Conservation (phyloP, 768 basidiomycete species). For the Suillus clintonianus region DNA sequence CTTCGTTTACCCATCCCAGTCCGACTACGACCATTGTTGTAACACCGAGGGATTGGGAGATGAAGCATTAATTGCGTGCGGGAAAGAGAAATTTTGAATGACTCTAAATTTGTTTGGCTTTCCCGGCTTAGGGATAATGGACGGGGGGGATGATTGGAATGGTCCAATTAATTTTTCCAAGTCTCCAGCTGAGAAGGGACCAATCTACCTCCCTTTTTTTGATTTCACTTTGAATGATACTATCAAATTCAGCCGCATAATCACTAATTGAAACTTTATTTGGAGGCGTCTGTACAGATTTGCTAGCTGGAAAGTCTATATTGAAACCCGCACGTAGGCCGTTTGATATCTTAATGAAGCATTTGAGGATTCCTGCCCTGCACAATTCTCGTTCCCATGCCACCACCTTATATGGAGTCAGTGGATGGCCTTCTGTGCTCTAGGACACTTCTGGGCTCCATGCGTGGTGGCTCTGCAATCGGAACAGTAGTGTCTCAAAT, state of each 20-base stretch:
- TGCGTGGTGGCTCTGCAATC: constrained; percentile 2
- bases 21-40: too few species aligned
- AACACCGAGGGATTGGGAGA: constrained; percentile 26
- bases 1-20: too few species aligned
- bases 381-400: not conserved
- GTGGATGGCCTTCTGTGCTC: constrained; percentile 3
- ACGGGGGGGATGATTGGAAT: constrained; percentile 37
- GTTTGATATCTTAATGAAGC: not conserved
- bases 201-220: constrained; percentile 27
- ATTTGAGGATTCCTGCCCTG: not conserved
- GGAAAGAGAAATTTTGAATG: constrained; percentile 42
- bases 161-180: constrained; percentile 33
- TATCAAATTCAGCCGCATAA: not conserved
- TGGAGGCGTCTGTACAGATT: not conserved
- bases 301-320: constrained; percentile 6
- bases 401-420: constrained; percentile 9
- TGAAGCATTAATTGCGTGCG: not conserved
- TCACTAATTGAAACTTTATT: constrained; percentile 3
- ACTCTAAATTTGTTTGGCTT: constrained; percentile 33
- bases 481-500: constrained; percentile 1
- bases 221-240: not conserved
- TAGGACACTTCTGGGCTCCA: constrained; percentile 11
- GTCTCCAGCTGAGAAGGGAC: constrained; percentile 26
- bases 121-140: constrained; percentile 24
- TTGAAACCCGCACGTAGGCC: constrained; percentile 1